These are phyloP conservation scores for Neurospora sp. DNA, from an alignment of 2,329 filamentous ascomycete species.

Conservation along the genomic window DNA sequence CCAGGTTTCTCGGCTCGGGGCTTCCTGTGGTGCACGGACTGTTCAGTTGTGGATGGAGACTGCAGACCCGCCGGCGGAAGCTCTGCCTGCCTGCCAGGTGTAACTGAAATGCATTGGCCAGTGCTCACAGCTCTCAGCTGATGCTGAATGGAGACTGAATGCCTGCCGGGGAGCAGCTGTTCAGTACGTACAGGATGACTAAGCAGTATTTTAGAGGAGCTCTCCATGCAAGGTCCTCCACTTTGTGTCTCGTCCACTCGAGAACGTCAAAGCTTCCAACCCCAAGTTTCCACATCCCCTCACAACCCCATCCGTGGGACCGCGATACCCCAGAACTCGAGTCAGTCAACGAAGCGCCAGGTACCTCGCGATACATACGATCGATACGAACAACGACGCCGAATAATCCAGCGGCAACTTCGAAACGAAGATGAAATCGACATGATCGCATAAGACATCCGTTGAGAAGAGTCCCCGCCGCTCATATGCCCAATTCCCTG, in stretches of 20 bases:
- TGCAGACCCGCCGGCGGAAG: not conserved
- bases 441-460: not conserved
- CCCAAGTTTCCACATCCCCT: not conserved
- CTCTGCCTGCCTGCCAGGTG: not conserved
- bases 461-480: not conserved
- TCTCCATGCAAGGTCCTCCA: not conserved
- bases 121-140: not conserved
- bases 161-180: not conserved
- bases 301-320: not conserved
- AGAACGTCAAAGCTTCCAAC: not conserved
- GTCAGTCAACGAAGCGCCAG: not conserved
- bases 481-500: constrained; percentile 3
- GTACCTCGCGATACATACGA: not conserved
- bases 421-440: not conserved
- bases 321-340: not conserved
- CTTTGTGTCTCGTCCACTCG: not conserved
- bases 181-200: not conserved
- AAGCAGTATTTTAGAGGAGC: not conserved
- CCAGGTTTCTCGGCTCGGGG: not conserved
- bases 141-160: not conserved
- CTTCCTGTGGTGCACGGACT: not conserved
- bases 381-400: not conserved
- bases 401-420: not conserved
- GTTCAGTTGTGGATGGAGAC: not conserved
- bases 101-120: not conserved